Conservation (phyloP, 2,329 filamentous ascomycete genomes). For the Verticillium tricorpus region DNA sequence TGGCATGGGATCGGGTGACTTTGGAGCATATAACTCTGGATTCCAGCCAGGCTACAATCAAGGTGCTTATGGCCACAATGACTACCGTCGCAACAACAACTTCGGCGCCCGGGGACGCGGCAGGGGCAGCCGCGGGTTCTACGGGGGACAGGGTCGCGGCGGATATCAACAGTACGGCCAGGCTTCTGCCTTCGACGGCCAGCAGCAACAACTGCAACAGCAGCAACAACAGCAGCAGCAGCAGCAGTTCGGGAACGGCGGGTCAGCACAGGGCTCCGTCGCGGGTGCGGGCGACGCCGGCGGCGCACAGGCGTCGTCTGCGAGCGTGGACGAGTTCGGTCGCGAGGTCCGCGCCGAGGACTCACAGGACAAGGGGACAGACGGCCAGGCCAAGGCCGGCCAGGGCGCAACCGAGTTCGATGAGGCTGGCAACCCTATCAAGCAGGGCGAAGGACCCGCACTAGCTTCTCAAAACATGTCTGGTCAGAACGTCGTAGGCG, state of each 20-base stretch:
- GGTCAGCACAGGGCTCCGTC: constrained; percentile 12
- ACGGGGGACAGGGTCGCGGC: constrained; percentile 51
- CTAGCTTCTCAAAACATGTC: constrained; percentile 16
- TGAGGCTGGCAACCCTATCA: constrained; percentile 5
- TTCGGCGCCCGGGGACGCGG: constrained; percentile 49
- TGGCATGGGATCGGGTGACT: constrained; percentile 77
- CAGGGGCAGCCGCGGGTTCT: constrained; percentile 60
- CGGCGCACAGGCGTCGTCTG: constrained; percentile 14
- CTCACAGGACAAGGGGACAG: constrained; percentile 15
- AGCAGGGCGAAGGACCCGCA: constrained; percentile 16
- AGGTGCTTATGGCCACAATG: constrained; percentile 83
- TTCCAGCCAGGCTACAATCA: constrained; percentile 74
- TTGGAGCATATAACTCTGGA: constrained; percentile 73
- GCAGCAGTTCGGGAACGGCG: constrained; percentile 8
- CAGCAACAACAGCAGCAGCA: constrained; percentile 4
- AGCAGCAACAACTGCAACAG: constrained; percentile 16
- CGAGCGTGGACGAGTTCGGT: constrained; percentile 36
- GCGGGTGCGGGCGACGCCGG: constrained; percentile 11
- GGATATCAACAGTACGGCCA: constrained; percentile 41
- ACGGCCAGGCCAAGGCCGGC: background rate
- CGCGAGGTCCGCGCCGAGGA: constrained; percentile 25
- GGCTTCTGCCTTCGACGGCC: constrained; percentile 27
- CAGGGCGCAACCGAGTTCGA: background rate
- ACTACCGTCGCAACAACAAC: constrained; percentile 66
- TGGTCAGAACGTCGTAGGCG: constrained; percentile 21